phyloP scores from a whole-genome alignment of 139 green algal genomes.

The Pycnococcus provasolii region DNA sequence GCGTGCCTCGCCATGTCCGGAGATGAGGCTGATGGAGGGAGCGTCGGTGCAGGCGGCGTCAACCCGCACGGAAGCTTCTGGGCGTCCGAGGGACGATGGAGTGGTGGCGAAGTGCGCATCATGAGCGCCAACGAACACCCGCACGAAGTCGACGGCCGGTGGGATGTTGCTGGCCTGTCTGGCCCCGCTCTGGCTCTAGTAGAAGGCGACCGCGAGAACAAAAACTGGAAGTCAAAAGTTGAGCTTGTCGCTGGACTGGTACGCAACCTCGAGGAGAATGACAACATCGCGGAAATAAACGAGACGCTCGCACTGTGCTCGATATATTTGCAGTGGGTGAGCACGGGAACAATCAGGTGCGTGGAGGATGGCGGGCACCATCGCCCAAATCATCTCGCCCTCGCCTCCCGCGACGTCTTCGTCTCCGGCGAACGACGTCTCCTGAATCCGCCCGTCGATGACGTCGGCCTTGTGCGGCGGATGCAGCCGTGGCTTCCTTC shows the following conservation, averaged over 20 bases:
- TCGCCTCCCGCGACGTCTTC: conserved; percentile 70
- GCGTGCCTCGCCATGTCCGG: no score
- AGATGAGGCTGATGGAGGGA: no score
- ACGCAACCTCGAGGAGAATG: background rate
- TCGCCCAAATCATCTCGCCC: conserved; percentile 80
- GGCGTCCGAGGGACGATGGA: no score
- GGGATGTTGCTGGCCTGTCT: no score
- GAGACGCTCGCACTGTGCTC: background rate
- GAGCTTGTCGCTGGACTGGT: background rate
- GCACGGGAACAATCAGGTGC: conserved; percentile 73
- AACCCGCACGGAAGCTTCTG: no score
- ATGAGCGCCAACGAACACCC: background rate
- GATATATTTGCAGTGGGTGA: conserved; percentile 71
- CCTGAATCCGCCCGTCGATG: no score
- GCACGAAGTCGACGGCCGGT: background rate
- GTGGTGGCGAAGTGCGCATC: no score
- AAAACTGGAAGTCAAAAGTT: background rate
- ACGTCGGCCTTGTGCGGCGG: conserved; percentile 8
- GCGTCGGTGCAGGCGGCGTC: no score
- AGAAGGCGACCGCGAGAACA: background rate
- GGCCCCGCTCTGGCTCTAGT: no score
- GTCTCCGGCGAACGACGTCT: no score
- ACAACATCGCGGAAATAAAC: background rate
- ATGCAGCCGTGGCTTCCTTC: conserved; percentile 56
- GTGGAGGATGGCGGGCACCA: conserved; percentile 85